Evolutionary conservation across 768 basidiomycete species (phyloP).

Genomic region (Rhizopogon vinicolor): DNA sequence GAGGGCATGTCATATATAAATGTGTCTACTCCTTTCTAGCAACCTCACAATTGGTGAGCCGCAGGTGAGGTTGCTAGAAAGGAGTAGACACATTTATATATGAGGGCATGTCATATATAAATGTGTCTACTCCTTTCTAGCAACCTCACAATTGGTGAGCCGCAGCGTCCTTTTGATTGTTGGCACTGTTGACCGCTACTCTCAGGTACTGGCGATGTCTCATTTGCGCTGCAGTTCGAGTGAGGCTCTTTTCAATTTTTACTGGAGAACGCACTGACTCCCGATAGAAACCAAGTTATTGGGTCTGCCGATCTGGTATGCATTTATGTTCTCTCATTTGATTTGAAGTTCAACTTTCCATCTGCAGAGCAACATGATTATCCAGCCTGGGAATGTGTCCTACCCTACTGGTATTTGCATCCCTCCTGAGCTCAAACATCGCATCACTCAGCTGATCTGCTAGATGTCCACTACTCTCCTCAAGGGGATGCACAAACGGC

Average conservation of each 20-base stretch:
- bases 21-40: conserved; percentile 7
- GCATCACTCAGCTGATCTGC: not conserved
- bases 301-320: conserved; percentile 56
- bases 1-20: not conserved
- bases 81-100: too few species aligned
- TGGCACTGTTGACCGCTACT: conserved; percentile 24
- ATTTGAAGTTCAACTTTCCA: not conserved
- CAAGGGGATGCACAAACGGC: conserved; percentile 44
- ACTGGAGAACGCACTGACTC: conserved; percentile 1
- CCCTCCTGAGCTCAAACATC: not conserved
- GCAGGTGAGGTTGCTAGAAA: too few species aligned
- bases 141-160: conserved; percentile 34
- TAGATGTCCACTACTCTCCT: conserved; percentile 59
- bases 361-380: conserved; percentile 46
- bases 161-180: not conserved
- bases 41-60: conserved; percentile 33
- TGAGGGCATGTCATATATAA: not conserved
- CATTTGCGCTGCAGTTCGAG: conserved; percentile 56
- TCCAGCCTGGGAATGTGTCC: conserved; percentile 51
- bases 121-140: conserved; percentile 5
- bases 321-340: not conserved
- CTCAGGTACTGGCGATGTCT: conserved; percentile 58
- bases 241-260: conserved; percentile 20
- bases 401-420: conserved; percentile 47
- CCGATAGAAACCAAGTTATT: conserved; percentile 43